Evolutionary conservation across 345 rosid genomes (phyloP), one percentile per base, ranked within the genome.

Genomic region (Melaleuca quinquenervia): DNA sequence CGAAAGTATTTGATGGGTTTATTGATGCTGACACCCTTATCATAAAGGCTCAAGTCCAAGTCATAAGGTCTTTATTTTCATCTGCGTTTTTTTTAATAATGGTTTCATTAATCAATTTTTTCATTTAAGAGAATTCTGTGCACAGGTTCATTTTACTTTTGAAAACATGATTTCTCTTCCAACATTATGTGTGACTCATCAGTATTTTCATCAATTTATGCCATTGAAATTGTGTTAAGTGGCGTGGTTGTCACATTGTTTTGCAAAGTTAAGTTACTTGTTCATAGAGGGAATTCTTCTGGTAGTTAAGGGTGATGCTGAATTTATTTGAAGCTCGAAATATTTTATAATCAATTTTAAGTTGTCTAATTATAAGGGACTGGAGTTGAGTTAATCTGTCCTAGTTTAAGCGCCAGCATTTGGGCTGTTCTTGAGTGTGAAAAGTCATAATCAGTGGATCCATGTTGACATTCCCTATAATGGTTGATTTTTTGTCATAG

Each of bases 1-100:
- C 95, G 49, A 96, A 96, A 91, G 91, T 97, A 70, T 87, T 89
- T 86, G 98, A 97, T 80, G 99, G 98, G 80, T 97, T 94, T 90
- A 90, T 96, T 90, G 97, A 96, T 85, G 90, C 93, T 85, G 99
- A 91, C 89, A 92, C 95, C 26, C 97, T 97, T 41, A 92, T 87
- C 41, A 96, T 97, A 92, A 97, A 94, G 90, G 98, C 98, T 90
- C 98, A 96, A 93, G 98, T 97, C 86, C 99, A 97, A 89, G 98
- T 97, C 85, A 95, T 97, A 89, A 95, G 99, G 99, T 95, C 75
- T 84, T 83, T 70, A 55, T 70, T 36, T 70, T 70, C 80, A 70
- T 36, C 36, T 70, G 9, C 44, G 48, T 70, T 48, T 36, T 36
- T 32, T 36, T 32, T 36, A 36, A 36, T 70, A 70, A 70, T 70